These are phyloP conservation scores for Candida golubevii DNA, from an alignment of 805 yeast species.

Conservation along the genomic window DNA sequence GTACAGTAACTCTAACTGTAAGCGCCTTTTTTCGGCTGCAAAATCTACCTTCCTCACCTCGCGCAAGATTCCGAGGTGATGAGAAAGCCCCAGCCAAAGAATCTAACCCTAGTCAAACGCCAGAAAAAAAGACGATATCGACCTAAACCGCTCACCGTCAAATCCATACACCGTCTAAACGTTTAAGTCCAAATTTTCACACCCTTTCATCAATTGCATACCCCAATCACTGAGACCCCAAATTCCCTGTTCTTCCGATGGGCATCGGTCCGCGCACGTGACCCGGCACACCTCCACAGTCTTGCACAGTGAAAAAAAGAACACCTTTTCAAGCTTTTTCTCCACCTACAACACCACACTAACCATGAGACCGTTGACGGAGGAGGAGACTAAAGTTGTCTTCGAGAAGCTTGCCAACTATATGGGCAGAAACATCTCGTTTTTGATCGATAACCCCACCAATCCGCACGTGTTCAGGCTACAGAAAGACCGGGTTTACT, in stretches of 20 bases:
- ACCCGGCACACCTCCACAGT: slow-evolving; percentile 1
- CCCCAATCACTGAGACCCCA: too few relatives aligned
- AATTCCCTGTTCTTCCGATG: not conserved
- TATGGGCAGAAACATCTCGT: slow-evolving; percentile 92
- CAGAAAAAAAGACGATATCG: too few relatives aligned
- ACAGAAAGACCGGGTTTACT: slow-evolving; percentile 95
- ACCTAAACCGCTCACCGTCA: too few relatives aligned
- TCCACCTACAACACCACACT: not conserved
- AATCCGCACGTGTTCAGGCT: slow-evolving; percentile 92
- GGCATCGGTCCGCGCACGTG: slow-evolving; percentile 11
- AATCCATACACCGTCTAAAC: too few relatives aligned
- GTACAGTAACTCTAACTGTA: too few relatives aligned
- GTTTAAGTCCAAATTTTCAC: too few relatives aligned
- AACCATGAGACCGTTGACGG: slow-evolving; percentile 88
- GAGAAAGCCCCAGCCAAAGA: too few relatives aligned
- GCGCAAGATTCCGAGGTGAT: too few relatives aligned
- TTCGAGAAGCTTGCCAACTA: slow-evolving; percentile 95
- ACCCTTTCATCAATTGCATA: too few relatives aligned
- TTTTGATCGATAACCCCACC: slow-evolving; percentile 76
- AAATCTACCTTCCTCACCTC: too few relatives aligned
- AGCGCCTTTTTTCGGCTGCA: too few relatives aligned
- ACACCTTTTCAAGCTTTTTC: not conserved
- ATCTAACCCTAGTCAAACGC: too few relatives aligned
- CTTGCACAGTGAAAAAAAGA: slow-evolving; percentile 2
- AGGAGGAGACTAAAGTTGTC: slow-evolving; percentile 92